phyloP scores from a whole-genome alignment of 352 stramenopile species.

The Globisporangium abappressorium region DNA sequence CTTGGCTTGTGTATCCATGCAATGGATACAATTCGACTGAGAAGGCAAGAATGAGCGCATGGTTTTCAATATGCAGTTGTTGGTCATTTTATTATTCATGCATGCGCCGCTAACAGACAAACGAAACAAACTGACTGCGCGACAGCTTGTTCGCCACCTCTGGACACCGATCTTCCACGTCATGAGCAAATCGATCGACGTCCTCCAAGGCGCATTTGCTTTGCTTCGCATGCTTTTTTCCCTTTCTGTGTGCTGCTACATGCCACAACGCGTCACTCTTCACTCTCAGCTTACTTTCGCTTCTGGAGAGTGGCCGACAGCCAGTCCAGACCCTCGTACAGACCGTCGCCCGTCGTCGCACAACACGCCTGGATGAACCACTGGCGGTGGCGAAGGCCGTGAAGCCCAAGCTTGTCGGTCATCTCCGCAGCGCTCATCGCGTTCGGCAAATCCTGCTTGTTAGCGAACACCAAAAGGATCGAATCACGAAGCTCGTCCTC shows the following conservation, averaged over 20 bases:
- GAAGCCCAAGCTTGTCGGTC: conserved; percentile 98
- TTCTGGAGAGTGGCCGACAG: conserved; percentile 88
- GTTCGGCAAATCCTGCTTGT: conserved; percentile 99
- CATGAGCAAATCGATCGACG: not conserved
- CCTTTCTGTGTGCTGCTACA: not conserved
- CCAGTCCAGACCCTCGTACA: conserved; percentile 99
- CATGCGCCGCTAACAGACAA: not conserved
- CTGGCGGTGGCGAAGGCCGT: conserved; percentile 95
- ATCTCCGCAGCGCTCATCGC: conserved; percentile 98
- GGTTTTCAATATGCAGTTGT: not conserved
- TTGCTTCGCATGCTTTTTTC: not conserved
- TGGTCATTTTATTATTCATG: conserved; percentile 7
- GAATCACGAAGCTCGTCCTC: conserved; percentile 98
- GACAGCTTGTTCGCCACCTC: not conserved
- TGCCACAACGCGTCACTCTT: not conserved
- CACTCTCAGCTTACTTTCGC: conserved; percentile 48
- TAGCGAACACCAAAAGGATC: conserved; percentile 97
- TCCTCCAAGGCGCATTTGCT: not conserved
- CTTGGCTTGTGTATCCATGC: too few relatives aligned
- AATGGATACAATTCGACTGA: not conserved
- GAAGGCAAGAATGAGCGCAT: not conserved
- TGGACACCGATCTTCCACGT: not conserved
- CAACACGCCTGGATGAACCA: conserved; percentile 99
- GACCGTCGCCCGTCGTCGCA: conserved; percentile 96
- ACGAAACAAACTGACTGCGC: not conserved